Evolutionary conservation across 2,329 filamentous ascomycete species (phyloP), one percentile per base, ranked within the genome.

Genomic region (Zymoseptoria tritici): DNA sequence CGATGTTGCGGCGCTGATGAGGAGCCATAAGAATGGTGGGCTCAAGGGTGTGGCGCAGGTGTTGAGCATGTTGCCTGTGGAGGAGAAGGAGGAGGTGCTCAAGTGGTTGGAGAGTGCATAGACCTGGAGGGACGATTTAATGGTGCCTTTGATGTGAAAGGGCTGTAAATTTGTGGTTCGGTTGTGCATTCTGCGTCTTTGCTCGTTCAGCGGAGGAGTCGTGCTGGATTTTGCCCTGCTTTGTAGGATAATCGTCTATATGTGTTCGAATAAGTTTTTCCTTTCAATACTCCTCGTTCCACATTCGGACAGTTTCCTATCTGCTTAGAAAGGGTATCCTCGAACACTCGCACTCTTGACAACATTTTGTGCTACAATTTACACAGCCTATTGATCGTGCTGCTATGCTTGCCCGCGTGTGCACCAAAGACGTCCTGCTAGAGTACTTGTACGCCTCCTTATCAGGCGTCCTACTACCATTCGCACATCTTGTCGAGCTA

Each of bases 41-140:
- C 83, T 96, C 73, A 92, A 89, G 81, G 93, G 94, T 70, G 86
- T 99, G 21, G 86, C 91, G 70, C 88, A 93, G 67, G 84, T 96
- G 64, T 78, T 97, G 68, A 86, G 88, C 69, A 91, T 93, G 74
- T 84, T 99, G 79, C 91, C 92, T 19, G 88, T 92, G 55, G 85
- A 85, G 65, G 92, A 99, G 81, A 89, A 91, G 74, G 91, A 97
- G 76, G 85, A 89, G 75, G 83, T 95, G 57, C 80, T 96, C 58
- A 84, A 81, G 74, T 81, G 74, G 70, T 62, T 81, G 65, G 67
- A 67, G 42, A 76, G 73, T 70, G 76, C 76, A 54, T 80, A 70
- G 57, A 53, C 9, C 2, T 13, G 36, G 16, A 7, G 36, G 16
- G 13, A n/a, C n/a, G 13, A 16, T 16, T 46, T n/a, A n/a, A 46